Percentiles rank a stretch among this genome's conserved stretches.
phyloP scores from a whole-genome alignment of 306 rosid genomes.

The Prunus armeniaca region DNA sequence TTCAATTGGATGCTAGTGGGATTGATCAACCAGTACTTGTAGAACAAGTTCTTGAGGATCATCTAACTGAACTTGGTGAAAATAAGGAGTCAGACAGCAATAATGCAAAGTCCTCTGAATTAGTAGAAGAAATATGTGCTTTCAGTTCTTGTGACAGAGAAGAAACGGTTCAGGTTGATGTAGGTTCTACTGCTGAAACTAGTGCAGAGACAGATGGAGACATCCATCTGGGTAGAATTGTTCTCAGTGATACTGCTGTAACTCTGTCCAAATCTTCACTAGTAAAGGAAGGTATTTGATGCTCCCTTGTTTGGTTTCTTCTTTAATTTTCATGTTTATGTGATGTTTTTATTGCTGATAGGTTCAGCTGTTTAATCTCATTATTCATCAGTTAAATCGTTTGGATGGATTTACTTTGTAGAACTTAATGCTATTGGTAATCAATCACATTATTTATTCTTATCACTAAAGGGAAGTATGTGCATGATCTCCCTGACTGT shows the following conservation, averaged over 20 bases:
- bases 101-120: neutral
- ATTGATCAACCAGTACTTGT: neutral
- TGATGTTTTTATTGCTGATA: neutral
- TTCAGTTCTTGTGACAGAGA: neutral
- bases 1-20: conserved; percentile 5
- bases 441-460: too few relatives aligned
- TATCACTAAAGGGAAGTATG: too few relatives aligned
- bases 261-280: neutral
- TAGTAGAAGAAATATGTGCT: neutral
- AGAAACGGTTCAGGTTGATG: conserved; percentile 7
- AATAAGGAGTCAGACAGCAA: neutral
- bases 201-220: neutral
- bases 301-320: neutral
- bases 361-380: neutral
- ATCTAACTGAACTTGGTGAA: neutral
- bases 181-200: neutral
- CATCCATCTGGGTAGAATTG: neutral
- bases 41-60: neutral
- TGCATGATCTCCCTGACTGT: too few relatives aligned
- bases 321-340: neutral
- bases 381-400: neutral
- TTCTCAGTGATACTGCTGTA: neutral
- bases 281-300: conserved; percentile 11
- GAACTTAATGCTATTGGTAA: neutral
- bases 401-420: neutral